Evolutionary conservation across 1,284 basidiomycete genomes (phyloP).

Genomic region (Sporisorium iseilematis-ciliati): DNA sequence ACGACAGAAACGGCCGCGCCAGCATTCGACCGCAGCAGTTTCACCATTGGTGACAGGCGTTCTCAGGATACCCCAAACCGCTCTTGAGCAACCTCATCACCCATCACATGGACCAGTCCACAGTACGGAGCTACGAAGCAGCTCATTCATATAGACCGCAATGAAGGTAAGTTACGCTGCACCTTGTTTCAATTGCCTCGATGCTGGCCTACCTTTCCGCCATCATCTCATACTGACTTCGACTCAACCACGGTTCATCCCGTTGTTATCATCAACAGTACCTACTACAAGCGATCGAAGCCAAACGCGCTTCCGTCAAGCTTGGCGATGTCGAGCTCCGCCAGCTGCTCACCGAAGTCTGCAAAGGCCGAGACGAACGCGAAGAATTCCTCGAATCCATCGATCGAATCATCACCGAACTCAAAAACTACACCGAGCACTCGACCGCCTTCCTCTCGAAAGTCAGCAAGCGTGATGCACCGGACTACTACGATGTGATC

Average conservation of each 20-base stretch:
- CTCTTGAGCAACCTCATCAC: not conserved
- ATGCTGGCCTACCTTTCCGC: not conserved
- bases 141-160: constrained; percentile 16
- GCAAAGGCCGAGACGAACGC: constrained; percentile 63
- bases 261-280: constrained; percentile 48
- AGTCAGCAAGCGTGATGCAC: constrained; percentile 67
- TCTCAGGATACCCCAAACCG: not conserved
- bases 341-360: constrained; percentile 62
- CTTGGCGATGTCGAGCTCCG: constrained; percentile 63
- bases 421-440: constrained; percentile 68
- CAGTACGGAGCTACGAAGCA: constrained; percentile 14
- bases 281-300: constrained; percentile 67
- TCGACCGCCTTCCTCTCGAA: constrained; percentile 66
- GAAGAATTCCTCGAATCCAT: constrained; percentile 68
- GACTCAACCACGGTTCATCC: too few relatives aligned
- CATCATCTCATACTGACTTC: not conserved
- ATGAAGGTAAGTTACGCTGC: constrained; percentile 11
- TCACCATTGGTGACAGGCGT: not conserved
- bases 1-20: not conserved
- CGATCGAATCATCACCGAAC: constrained; percentile 66
- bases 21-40: not conserved
- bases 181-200: not conserved
- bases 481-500: constrained; percentile 68
- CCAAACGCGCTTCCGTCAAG: constrained; percentile 58
- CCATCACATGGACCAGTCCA: constrained; percentile 9